Conservation (phyloP, 495 filamentous ascomycete species). For the Aspergillus mulundensis region DNA sequence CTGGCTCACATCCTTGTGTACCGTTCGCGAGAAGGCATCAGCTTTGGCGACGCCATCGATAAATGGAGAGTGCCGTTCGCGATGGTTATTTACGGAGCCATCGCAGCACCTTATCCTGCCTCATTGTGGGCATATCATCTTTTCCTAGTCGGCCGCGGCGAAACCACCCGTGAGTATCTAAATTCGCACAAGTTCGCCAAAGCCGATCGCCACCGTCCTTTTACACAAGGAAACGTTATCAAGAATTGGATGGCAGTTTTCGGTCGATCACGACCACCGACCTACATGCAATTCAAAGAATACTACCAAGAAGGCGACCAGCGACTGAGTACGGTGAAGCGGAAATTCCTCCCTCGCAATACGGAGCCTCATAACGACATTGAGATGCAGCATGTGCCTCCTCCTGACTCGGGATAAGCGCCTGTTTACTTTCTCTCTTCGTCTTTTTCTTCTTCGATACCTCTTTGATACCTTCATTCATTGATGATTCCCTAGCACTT, state of each 20-base stretch:
- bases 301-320: conserved; percentile 78
- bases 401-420: conserved; percentile 13
- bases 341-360: conserved; percentile 49
- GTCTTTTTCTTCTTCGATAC: conserved; percentile 1
- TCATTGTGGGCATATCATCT: conserved; percentile 84
- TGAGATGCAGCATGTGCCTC: conserved; percentile 56
- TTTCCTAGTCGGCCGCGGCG: conserved; percentile 82
- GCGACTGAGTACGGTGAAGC: conserved; percentile 63
- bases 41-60: conserved; percentile 63
- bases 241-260: conserved; percentile 82
- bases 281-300: conserved; percentile 83
- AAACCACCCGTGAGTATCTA: conserved; percentile 94
- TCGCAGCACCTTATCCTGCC: conserved; percentile 75
- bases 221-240: conserved; percentile 70
- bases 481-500: conserved; percentile 7
- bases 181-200: conserved; percentile 92
- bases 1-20: conserved; percentile 78
- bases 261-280: conserved; percentile 77
- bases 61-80: conserved; percentile 78
- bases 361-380: conserved; percentile 52
- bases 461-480: no score
- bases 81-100: conserved; percentile 76
- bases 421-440: conserved; percentile 5
- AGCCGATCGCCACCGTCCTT: conserved; percentile 86
- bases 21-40: conserved; percentile 51